Percentiles rank a stretch among this genome's conserved stretches.
Evolutionary conservation across 352 stramenopile species (phyloP).

Genomic region (Thalassiosira allenii): DNA sequence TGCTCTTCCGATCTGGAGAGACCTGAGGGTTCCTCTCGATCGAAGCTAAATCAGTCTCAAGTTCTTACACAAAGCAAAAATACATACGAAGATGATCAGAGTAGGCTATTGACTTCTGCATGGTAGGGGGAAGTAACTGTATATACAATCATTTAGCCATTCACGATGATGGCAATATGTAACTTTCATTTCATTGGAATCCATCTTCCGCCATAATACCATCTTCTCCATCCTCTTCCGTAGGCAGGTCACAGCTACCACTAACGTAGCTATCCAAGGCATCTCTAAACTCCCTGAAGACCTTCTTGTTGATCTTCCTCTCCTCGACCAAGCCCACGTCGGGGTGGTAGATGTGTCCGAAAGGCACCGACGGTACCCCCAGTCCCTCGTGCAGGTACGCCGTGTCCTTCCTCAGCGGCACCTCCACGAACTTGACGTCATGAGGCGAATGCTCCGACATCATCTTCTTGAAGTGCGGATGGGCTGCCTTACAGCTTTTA

Average conservation of each 20-base stretch:
- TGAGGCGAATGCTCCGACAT: slow-evolving; percentile 14
- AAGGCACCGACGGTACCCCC: slow-evolving; percentile 55
- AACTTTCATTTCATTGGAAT: too few relatives aligned
- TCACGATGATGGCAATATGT: too few relatives aligned
- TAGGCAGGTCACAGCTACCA: slow-evolving; percentile 47
- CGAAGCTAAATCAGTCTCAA: too few relatives aligned
- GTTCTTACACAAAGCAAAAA: too few relatives aligned
- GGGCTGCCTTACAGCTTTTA: slow-evolving; percentile 55
- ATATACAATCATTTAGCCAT: too few relatives aligned
- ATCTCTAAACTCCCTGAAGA: slow-evolving; percentile 56
- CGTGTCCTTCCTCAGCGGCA: slow-evolving; percentile 64
- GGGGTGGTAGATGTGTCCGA: slow-evolving; percentile 70
- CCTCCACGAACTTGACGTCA: slow-evolving; percentile 64
- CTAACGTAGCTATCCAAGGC: slow-evolving; percentile 53
- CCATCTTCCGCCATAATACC: too few relatives aligned
- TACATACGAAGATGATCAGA: too few relatives aligned
- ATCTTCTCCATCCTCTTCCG: slow-evolving; percentile 30
- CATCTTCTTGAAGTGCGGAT: slow-evolving; percentile 54
- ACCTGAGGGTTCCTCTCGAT: too few relatives aligned
- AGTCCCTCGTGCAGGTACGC: slow-evolving; percentile 64
- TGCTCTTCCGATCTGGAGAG: too few relatives aligned
- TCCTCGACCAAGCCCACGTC: slow-evolving; percentile 66
- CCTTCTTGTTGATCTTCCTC: slow-evolving; percentile 61
- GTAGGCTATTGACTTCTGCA: too few relatives aligned
- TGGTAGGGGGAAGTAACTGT: too few relatives aligned